phyloP scores from a whole-genome alignment of 2,329 filamentous ascomycete species.

The Aspergillus carbonarius region DNA sequence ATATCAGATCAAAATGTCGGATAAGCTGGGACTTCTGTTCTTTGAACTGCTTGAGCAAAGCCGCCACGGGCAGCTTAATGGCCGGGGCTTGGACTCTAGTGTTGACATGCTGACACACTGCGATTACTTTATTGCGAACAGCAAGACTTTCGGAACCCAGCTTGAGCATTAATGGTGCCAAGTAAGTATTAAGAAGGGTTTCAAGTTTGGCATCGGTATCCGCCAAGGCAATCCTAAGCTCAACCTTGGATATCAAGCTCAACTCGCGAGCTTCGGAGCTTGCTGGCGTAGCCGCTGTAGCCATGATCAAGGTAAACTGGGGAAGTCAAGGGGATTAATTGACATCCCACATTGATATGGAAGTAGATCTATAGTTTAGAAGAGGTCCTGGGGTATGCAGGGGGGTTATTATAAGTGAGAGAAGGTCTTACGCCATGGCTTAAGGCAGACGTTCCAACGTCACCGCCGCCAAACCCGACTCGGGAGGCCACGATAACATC shows the following conservation, averaged over 20 bases:
- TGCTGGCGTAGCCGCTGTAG: conserved; percentile 30
- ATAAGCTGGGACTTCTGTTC: conserved; percentile 70
- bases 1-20: conserved; percentile 82
- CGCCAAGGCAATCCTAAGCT: conserved; percentile 78
- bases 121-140: conserved; percentile 77
- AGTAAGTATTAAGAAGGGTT: conserved; percentile 71
- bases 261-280: conserved; percentile 65
- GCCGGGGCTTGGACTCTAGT: conserved; percentile 60
- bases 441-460: conserved; percentile 20
- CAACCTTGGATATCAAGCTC: conserved; percentile 78
- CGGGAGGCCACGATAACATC: conserved; percentile 14
- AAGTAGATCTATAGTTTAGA: not conserved
- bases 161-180: conserved; percentile 81
- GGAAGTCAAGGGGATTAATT: not conserved
- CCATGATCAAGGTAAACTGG: conserved; percentile 25
- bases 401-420: not conserved
- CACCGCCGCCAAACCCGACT: conserved; percentile 15
- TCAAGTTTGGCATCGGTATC: conserved; percentile 83
- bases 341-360: conserved; percentile 12
- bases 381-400: not conserved
- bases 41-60: conserved; percentile 86
- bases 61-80: conserved; percentile 79
- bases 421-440: not conserved
- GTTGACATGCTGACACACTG: conserved; percentile 70
- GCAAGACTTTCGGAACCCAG: conserved; percentile 74